Conservation (phyloP, 495 filamentous ascomycete species). For the Lophium mytilinum region DNA sequence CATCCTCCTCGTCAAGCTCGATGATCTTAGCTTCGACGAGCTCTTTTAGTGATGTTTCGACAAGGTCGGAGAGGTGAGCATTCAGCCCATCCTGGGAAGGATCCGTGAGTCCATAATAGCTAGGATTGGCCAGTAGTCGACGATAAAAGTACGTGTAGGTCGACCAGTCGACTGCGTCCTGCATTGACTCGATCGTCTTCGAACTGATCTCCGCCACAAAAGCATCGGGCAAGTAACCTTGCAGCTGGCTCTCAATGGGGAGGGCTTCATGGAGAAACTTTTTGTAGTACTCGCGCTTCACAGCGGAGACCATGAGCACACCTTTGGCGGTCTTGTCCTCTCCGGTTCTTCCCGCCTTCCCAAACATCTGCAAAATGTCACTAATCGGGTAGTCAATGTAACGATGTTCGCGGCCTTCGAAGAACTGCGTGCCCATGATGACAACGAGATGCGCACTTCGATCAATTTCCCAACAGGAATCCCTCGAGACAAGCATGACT, state of each 20-base stretch:
- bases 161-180: conserved; percentile 97
- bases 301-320: conserved; percentile 87
- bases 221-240: conserved; percentile 84
- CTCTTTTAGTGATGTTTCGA: conserved; percentile 88
- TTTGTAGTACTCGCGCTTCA: conserved; percentile 95
- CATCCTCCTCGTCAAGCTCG: conserved; percentile 93
- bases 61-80: conserved; percentile 88
- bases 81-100: conserved; percentile 88
- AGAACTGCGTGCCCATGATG: conserved; percentile 98
- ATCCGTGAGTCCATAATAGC: conserved; percentile 86
- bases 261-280: conserved; percentile 97
- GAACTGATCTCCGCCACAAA: conserved; percentile 97
- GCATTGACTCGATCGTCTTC: conserved; percentile 83
- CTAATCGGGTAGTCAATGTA: conserved; percentile 96
- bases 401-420: conserved; percentile 90
- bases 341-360: conserved; percentile 73
- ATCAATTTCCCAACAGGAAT: conserved; percentile 94
- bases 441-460: conserved; percentile 82
- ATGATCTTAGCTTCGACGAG: conserved; percentile 91
- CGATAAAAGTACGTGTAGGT: conserved; percentile 99
- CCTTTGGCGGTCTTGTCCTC: conserved; percentile 77
- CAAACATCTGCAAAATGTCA: conserved; percentile 99
- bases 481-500: conserved; percentile 83
- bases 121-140: conserved; percentile 91
- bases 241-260: conserved; percentile 90